Evolutionary conservation across 495 filamentous ascomycete genomes (phyloP).

Genomic region (Emericellopsis terricola): DNA sequence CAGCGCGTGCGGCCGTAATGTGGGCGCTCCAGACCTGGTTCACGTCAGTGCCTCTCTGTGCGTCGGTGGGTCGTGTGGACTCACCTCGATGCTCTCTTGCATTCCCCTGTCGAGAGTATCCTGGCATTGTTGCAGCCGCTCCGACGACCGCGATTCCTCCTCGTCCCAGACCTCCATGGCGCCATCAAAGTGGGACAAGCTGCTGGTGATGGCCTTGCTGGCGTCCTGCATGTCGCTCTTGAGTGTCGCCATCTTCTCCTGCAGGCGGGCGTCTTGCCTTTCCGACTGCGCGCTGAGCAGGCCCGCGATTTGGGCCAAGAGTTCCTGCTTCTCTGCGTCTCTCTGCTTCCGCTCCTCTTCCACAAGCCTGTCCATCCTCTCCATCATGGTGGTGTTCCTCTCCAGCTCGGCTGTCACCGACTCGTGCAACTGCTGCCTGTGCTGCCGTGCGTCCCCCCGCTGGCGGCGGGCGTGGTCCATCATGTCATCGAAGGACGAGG

Average conservation of each 20-base stretch:
- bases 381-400: slow-evolving; percentile 44
- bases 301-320: slow-evolving; percentile 58
- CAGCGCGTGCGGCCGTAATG: slow-evolving; percentile 58
- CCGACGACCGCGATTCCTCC: slow-evolving; percentile 48
- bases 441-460: slow-evolving; percentile 51
- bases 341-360: slow-evolving; percentile 59
- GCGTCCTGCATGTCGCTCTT: slow-evolving; percentile 43
- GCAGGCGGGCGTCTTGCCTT: slow-evolving; percentile 53
- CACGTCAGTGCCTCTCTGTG: too few species aligned
- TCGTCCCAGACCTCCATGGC: slow-evolving; percentile 61
- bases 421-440: slow-evolving; percentile 48
- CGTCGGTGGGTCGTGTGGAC: slow-evolving; percentile 33
- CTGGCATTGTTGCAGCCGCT: slow-evolving; percentile 48
- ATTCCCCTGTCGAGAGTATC: slow-evolving; percentile 65
- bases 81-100: too few species aligned
- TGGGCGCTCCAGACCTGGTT: too few species aligned
- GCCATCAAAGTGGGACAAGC: slow-evolving; percentile 43
- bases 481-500: slow-evolving; percentile 64
- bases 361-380: slow-evolving; percentile 50
- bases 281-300: slow-evolving; percentile 61
- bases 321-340: slow-evolving; percentile 48
- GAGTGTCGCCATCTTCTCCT: slow-evolving; percentile 38
- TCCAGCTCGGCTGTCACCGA: slow-evolving; percentile 48
- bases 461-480: slow-evolving; percentile 57
- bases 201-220: slow-evolving; percentile 41